phyloP scores from a whole-genome alignment of 2,329 filamentous ascomycete species.

The Aspergillus luchuensis region DNA sequence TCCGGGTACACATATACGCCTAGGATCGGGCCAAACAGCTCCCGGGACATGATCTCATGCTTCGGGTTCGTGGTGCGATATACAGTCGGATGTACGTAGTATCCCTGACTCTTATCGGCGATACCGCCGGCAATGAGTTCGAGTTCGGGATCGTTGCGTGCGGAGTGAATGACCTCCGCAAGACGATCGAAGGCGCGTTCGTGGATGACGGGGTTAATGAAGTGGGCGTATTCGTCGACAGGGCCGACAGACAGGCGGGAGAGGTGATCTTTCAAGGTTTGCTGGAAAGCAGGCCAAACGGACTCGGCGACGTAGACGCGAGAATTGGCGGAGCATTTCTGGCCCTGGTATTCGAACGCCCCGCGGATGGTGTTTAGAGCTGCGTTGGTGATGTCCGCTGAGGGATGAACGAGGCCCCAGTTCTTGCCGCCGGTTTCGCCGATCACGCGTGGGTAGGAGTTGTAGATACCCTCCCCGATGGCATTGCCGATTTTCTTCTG shows the following conservation, averaged over 20 bases:
- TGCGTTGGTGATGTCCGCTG: slow-evolving; percentile 75
- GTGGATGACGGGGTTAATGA: slow-evolving; percentile 84
- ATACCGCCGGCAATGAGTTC: slow-evolving; percentile 75
- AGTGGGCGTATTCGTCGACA: slow-evolving; percentile 68
- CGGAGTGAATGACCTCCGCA: slow-evolving; percentile 70
- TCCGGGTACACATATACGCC: slow-evolving; percentile 78
- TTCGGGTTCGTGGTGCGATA: slow-evolving; percentile 72
- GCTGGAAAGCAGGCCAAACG: slow-evolving; percentile 69
- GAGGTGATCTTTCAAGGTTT: slow-evolving; percentile 65
- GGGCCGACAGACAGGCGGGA: slow-evolving; percentile 66
- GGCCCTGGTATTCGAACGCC: slow-evolving; percentile 86
- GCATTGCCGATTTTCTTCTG: slow-evolving; percentile 83
- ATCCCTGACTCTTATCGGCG: slow-evolving; percentile 67
- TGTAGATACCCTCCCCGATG: slow-evolving; percentile 77
- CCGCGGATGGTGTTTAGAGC: slow-evolving; percentile 79
- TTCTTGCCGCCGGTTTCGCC: slow-evolving; percentile 93
- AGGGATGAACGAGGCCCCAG: slow-evolving; percentile 79
- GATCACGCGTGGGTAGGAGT: slow-evolving; percentile 81
- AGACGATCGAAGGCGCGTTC: slow-evolving; percentile 78
- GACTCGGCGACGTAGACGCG: slow-evolving; percentile 76
- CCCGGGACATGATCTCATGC: slow-evolving; percentile 72
- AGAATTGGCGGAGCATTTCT: slow-evolving; percentile 87
- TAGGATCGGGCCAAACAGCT: slow-evolving; percentile 80
- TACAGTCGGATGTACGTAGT: slow-evolving; percentile 79
- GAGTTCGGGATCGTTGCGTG: slow-evolving; percentile 72